Evolutionary conservation across 2,329 filamentous ascomycete species (phyloP).

Genomic region (Penicillium sp.): DNA sequence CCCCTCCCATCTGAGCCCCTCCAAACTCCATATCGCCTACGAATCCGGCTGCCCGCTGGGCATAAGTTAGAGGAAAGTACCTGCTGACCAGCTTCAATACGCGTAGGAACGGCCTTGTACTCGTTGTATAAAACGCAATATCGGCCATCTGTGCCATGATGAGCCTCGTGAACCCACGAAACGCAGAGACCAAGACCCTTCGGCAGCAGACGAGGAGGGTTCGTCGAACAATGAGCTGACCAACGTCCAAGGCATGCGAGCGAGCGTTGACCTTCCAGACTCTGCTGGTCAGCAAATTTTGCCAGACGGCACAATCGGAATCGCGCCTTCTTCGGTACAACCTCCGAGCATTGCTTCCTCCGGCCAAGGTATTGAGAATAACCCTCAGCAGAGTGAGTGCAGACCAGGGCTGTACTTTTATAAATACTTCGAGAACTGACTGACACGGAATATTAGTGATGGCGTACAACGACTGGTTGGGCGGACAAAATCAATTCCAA

Average conservation of each 20-base stretch:
- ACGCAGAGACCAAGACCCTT: slow-evolving; percentile 65
- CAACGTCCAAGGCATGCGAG: slow-evolving; percentile 53
- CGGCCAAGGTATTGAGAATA: slow-evolving; percentile 65
- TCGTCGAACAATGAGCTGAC: slow-evolving; percentile 50
- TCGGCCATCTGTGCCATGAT: slow-evolving; percentile 97
- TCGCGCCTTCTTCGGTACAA: slow-evolving; percentile 70
- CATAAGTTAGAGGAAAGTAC: slow-evolving; percentile 12
- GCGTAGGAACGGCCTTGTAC: slow-evolving; percentile 89
- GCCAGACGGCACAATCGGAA: slow-evolving; percentile 45
- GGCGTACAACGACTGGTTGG: slow-evolving; percentile 82
- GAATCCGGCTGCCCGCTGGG: slow-evolving; percentile 27
- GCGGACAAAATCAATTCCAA: slow-evolving; percentile 79
- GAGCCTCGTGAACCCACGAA: slow-evolving; percentile 88
- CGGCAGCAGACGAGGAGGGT: slow-evolving; percentile 64
- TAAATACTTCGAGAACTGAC: slow-evolving; percentile 19
- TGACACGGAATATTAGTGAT: slow-evolving; percentile 60
- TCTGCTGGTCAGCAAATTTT: slow-evolving; percentile 52
- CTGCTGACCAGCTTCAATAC: slow-evolving; percentile 25
- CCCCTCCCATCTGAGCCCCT: slow-evolving; percentile 25
- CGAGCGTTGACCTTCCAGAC: slow-evolving; percentile 61
- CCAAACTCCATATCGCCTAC: slow-evolving; percentile 27
- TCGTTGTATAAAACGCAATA: slow-evolving; percentile 97
- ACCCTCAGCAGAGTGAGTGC: slow-evolving; percentile 74
- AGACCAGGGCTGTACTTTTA: slow-evolving; percentile 4
- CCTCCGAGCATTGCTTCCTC: slow-evolving; percentile 65